These are phyloP conservation scores for Yamadazyma trypodendri DNA, from an alignment of 1,139 yeast genomes.

Conservation along the genomic window DNA sequence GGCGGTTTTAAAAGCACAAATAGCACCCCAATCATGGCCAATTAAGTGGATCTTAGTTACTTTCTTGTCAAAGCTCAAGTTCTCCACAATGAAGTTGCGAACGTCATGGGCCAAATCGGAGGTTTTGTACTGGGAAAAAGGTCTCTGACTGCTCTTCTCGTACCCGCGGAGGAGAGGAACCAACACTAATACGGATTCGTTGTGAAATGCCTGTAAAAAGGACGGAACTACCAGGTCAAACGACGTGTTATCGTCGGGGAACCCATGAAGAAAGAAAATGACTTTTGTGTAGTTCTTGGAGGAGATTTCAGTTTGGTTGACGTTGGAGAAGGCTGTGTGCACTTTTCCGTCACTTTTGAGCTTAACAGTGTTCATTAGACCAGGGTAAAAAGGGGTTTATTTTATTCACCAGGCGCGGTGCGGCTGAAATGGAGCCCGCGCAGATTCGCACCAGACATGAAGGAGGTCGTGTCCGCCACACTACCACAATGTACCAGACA, in stretches of 20 bases:
- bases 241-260: slow-evolving; percentile 40
- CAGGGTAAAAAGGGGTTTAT: too few relatives aligned
- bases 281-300: slow-evolving; percentile 23
- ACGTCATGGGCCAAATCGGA: slow-evolving; percentile 37
- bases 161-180: slow-evolving; percentile 46
- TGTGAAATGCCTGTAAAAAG: slow-evolving; percentile 19
- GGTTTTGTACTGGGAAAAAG: slow-evolving; percentile 22
- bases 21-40: slow-evolving; percentile 52
- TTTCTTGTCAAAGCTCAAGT: slow-evolving; percentile 14
- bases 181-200: slow-evolving; percentile 25
- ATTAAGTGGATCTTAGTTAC: slow-evolving; percentile 37
- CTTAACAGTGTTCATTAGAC: slow-evolving; percentile 7
- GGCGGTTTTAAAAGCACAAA: slow-evolving; percentile 36
- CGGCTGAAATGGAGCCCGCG: too few relatives aligned
- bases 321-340: slow-evolving; percentile 14
- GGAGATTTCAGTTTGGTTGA: slow-evolving; percentile 6
- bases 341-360: slow-evolving; percentile 11
- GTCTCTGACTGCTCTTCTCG: slow-evolving; percentile 35
- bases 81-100: slow-evolving; percentile 28
- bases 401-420: too few relatives aligned
- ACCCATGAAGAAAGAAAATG: slow-evolving; percentile 40
- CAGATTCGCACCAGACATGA: too few relatives aligned
- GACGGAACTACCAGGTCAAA: slow-evolving; percentile 27
- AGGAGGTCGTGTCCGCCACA: too few relatives aligned
- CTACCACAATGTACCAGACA: neutral